Conservation (phyloP, 139 green algal genomes). For the Gonium pectorale region DNA sequence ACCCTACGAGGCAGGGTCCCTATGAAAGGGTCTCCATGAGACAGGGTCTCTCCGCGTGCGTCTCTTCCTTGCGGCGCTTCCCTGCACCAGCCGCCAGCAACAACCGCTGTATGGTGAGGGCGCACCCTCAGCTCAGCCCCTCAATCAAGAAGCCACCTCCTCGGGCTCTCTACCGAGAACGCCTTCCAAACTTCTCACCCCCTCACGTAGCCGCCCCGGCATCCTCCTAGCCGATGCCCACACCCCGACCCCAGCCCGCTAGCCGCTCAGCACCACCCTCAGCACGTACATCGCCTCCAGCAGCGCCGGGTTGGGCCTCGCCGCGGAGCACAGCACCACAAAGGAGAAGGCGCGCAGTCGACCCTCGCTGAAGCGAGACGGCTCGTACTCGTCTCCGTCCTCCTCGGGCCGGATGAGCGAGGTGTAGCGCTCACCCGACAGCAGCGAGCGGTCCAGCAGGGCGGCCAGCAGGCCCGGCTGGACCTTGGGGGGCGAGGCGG, state of each 20-base stretch:
- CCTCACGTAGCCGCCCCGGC: too few relatives aligned
- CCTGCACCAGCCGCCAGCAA: too few relatives aligned
- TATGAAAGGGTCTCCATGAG: too few relatives aligned
- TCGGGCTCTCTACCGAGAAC: too few relatives aligned
- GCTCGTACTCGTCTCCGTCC: constrained; percentile 65
- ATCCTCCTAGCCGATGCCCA: too few relatives aligned
- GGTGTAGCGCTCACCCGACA: constrained; percentile 51
- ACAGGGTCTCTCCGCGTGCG: too few relatives aligned
- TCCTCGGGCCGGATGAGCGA: constrained; percentile 42
- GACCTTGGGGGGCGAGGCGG: background rate
- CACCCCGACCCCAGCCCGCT: background rate
- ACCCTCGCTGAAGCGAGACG: constrained; percentile 55
- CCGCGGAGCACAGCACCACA: constrained; percentile 39
- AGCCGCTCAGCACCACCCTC: constrained; percentile 29
- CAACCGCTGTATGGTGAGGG: too few relatives aligned
- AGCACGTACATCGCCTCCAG: constrained; percentile 1
- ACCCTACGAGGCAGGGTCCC: too few relatives aligned
- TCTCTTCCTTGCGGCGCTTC: too few relatives aligned
- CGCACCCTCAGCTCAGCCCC: too few relatives aligned
- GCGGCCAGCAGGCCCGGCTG: constrained; percentile 42
- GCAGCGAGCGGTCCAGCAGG: constrained; percentile 50
- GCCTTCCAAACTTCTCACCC: too few relatives aligned
- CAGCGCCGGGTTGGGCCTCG: constrained; percentile 7
- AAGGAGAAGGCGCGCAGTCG: constrained; percentile 33
- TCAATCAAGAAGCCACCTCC: too few relatives aligned